Conservation (phyloP, 2,329 filamentous ascomycete species). For the Teratosphaeria gauchensis region DNA sequence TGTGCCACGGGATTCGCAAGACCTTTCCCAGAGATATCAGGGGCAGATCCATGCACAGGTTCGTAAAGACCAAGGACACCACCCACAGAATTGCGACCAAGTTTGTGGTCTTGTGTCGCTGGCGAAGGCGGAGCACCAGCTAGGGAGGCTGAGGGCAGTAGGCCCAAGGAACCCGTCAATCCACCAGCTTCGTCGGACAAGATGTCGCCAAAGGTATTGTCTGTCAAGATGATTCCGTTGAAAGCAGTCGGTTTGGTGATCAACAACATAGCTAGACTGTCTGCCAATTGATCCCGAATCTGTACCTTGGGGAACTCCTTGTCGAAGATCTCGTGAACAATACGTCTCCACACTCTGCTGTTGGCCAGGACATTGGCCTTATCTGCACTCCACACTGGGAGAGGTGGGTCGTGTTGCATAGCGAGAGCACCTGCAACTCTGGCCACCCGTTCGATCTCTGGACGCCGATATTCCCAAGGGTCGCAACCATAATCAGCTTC, state of each 20-base stretch:
- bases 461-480: slow-evolving; percentile 37
- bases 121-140: slow-evolving; percentile 16
- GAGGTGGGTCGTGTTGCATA: slow-evolving; percentile 26
- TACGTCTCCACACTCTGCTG: slow-evolving; percentile 40
- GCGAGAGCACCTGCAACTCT: slow-evolving; percentile 40
- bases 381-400: slow-evolving; percentile 40
- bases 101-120: slow-evolving; percentile 5
- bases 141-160: slow-evolving; percentile 35
- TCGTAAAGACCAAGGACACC: slow-evolving; percentile 30
- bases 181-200: slow-evolving; percentile 38
- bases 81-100: slow-evolving; percentile 29
- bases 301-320: slow-evolving; percentile 36
- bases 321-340: slow-evolving; percentile 33
- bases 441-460: slow-evolving; percentile 40
- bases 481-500: slow-evolving; percentile 36
- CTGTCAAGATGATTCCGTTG: slow-evolving; percentile 38
- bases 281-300: slow-evolving; percentile 38
- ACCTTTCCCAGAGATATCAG: slow-evolving; percentile 26
- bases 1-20: slow-evolving; percentile 25
- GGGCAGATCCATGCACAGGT: slow-evolving; percentile 25
- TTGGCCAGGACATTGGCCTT: slow-evolving; percentile 44
- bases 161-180: slow-evolving; percentile 38
- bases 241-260: slow-evolving; percentile 39
- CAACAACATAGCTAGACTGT: slow-evolving; percentile 42
- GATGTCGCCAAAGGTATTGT: slow-evolving; percentile 43